Evolutionary conservation across 257 asterid species (phyloP), one percentile per base, ranked within the genome.

Genomic region (Fraxinus anomala): DNA sequence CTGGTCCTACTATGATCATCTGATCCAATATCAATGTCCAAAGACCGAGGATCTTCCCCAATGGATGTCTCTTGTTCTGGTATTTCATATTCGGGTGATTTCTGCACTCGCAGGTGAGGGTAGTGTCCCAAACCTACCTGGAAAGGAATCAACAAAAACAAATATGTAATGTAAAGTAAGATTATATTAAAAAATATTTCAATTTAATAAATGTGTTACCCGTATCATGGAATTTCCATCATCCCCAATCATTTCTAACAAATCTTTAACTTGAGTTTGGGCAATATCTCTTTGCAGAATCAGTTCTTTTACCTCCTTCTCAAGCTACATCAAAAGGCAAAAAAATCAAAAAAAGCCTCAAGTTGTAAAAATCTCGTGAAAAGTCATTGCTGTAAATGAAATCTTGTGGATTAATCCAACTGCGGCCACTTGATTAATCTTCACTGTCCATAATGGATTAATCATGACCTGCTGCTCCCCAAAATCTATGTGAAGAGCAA

Each of bases 211-310:
- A 72, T 31, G 21, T 23, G 19, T 24, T 88, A 92, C 99, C 92
- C 76, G 85, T 77, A 82, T 73, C 68, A 76, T 21, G 54, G 89
- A 80, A 73, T 75, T 76, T 78, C 83, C 74, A 66, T 89, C 87
- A 37, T 91, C 90, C 85, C 91, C 92, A 14, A 91, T 76, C 83
- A 91, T 75, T 63, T 88, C 85, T 67, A 88, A 74, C 84, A 92
- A 81, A 73, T 96, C 97, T 82, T 81, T 89, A 56, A 91, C 89
- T 88, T 89, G 96, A 31, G 97, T 83, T 87, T 89, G 96, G 77
- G 97, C 98, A 30, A 87, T 86, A 74, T 96, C 97, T 77, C 97
- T 79, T 87, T 93, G 97, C 87, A 88, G 78, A 69, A 84, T 91
- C 81, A 93, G 84, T 69, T 92, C 97, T 72, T 87, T 91, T 61